Evolutionary conservation across 75 land plant genomes (phyloP), one percentile per base, ranked within the genome.

Genomic region (Picea sitchensis): DNA sequence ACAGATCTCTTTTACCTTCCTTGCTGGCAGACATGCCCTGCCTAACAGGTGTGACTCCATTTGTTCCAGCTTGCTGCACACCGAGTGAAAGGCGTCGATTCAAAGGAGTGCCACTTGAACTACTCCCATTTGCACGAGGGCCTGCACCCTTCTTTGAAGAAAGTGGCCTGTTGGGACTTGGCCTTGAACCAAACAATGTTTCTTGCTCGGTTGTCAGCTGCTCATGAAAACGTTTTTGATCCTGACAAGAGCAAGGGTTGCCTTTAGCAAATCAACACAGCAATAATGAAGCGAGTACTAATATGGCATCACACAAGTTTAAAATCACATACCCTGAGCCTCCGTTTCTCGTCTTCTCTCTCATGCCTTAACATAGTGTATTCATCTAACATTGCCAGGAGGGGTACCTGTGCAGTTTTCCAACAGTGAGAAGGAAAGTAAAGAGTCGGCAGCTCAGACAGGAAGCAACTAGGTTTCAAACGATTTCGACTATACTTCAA

Each of bases 351-450:
- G 79, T 95, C 99, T 77, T 97, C 99, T 81, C 95, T 86, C 73
- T 97, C 98, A 41, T 91, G 94, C 79, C 99, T 90, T 68, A 95
- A 88, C 85, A 91, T 82, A 58, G 88, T 88, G 85, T 97, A 97
- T 65, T 97, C 99, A 84, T 95, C 95, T n/a, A 97, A 86, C 99
- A 95, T 97, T 1, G 96, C 92, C 51, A 97, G 91, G 20, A 97
- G 91, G 12, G 98, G 93, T 80, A 97, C 84, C 89, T 87, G 86
- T 73, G 34, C 74, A 71, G 21, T 71, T 26, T 44, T 71, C 17
- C 18, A 23, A 13, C 31, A 17, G 63, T n/a, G 17, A 60, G 20
- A 76, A 75, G 4, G 21, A 60, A 76, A 60, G 73, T 9, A 41
- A 71, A 6, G 2, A 41, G 12, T 47, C 23, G 3, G 9, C 26